These are phyloP conservation scores for Elongisporangium anandrum DNA, from an alignment of 352 stramenopile genomes.

Conservation along the genomic window DNA sequence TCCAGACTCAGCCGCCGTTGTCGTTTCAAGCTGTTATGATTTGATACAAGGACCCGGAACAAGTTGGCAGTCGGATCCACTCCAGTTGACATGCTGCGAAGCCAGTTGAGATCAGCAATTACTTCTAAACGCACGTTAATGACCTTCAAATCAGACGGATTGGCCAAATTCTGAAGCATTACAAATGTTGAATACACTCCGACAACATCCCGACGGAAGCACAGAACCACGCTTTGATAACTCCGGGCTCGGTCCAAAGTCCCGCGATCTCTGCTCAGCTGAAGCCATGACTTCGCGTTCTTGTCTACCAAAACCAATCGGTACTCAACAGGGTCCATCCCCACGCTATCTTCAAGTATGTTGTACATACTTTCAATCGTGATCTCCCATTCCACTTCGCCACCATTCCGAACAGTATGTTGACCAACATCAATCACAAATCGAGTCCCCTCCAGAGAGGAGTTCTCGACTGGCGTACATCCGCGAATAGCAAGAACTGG, in stretches of 20 bases:
- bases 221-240: slow-evolving; percentile 84
- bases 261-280: slow-evolving; percentile 74
- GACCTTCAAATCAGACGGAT: slow-evolving; percentile 81
- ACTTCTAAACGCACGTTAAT: slow-evolving; percentile 85
- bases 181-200: slow-evolving; percentile 85
- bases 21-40: slow-evolving; percentile 54
- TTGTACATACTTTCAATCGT: slow-evolving; percentile 79
- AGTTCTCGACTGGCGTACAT: slow-evolving; percentile 81
- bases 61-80: slow-evolving; percentile 67
- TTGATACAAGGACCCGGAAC: slow-evolving; percentile 85
- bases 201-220: slow-evolving; percentile 75
- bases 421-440: slow-evolving; percentile 87
- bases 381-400: slow-evolving; percentile 88
- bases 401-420: slow-evolving; percentile 82
- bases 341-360: slow-evolving; percentile 16
- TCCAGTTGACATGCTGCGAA: slow-evolving; percentile 76
- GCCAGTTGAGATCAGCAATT: slow-evolving; percentile 79
- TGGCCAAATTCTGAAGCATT: slow-evolving; percentile 80
- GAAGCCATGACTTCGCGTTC: slow-evolving; percentile 72
- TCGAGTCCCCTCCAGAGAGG: slow-evolving; percentile 70
- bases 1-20: slow-evolving; percentile 59
- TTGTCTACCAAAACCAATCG: slow-evolving; percentile 70
- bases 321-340: slow-evolving; percentile 68
- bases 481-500: slow-evolving; percentile 66
- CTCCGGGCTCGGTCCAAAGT: slow-evolving; percentile 64